These are phyloP conservation scores for Fusarium nygamai DNA, from an alignment of 2,329 filamentous ascomycete genomes.

Conservation along the genomic window DNA sequence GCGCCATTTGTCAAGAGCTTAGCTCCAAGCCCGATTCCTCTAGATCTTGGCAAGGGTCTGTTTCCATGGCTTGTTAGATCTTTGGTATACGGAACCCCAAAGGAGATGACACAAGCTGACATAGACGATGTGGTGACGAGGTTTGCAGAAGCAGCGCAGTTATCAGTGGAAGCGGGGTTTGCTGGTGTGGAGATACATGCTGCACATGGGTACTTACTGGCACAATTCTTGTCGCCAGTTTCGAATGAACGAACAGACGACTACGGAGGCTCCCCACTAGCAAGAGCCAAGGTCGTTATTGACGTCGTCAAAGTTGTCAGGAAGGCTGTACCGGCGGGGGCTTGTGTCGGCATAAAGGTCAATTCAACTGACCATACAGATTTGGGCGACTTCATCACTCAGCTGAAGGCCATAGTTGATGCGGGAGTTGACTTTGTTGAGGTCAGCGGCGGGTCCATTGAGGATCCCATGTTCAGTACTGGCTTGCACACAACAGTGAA, in stretches of 20 bases:
- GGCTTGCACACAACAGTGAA: background rate
- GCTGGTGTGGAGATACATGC: background rate
- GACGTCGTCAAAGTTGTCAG: background rate
- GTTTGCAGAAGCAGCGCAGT: background rate
- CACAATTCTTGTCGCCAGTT: background rate
- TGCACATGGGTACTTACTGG: background rate
- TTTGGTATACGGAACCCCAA: background rate
- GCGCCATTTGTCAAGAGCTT: background rate
- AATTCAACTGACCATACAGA: slow-evolving; percentile 1
- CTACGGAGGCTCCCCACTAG: background rate
- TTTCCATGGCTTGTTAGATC: background rate
- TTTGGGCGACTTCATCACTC: background rate
- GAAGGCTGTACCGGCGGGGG: background rate
- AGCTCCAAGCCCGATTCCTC: background rate
- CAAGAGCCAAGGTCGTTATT: background rate
- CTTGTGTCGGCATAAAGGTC: background rate
- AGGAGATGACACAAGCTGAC: background rate
- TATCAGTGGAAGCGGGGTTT: background rate
- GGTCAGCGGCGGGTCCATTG: slow-evolving; percentile 1
- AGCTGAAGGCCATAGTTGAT: background rate
- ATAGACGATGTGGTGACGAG: background rate
- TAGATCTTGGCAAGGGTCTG: background rate
- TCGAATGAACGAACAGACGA: background rate
- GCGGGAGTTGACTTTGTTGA: background rate
- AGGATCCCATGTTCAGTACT: background rate